Evolutionary conservation across 2,329 filamentous ascomycete species (phyloP), one percentile per base, ranked within the genome.

Genomic region (Fusarium armeniacum): DNA sequence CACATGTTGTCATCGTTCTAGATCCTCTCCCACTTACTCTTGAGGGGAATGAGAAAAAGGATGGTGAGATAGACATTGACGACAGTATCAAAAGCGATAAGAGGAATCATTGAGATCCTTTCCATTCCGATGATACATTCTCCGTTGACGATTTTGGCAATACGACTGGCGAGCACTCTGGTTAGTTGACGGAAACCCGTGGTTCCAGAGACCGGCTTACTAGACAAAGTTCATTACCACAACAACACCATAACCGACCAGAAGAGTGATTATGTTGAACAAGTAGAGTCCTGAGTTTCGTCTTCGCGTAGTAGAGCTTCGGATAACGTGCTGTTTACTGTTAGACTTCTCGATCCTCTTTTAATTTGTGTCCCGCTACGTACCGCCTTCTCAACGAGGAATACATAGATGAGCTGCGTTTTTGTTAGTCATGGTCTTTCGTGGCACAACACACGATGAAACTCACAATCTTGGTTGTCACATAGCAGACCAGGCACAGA

Each of bases 21-120:
- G 10, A n/a, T 32, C 13, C 8, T 22, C 18, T 22, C 16, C 2
- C 8, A 15, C 82, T 72, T 78, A 89, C 86, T 81, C 62, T 83
- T 84, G 2, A 91, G 74, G 4, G 88, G 88, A n/a, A 86, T 80
- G 4, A 91, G 78, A 74, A 91, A 90, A n/a, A 90, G 79, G 6
- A 85, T 80, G 2, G 88, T 91, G 1, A 91, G 80, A 68, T 90
- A 90, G 22, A 89, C 84, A 71, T 90, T 90, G 57, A 89, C 84
- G 3, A 89, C 68, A 15, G 88, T 79, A 67, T 91, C 89, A 66
- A 90, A 89, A 0, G 80, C 80, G 45, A 91, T 88, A 13, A 91
- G 81, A 1, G 88, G 87, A 30, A 90, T 83, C 82, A 90, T 86
- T 6, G 86, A 85, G 6, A 83, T 77, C 52, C 81, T 84, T 70